Evolutionary conservation across 73 alveolate species (phyloP), one percentile per base, ranked within the genome.

Genomic region (Stentor coeruleus): DNA sequence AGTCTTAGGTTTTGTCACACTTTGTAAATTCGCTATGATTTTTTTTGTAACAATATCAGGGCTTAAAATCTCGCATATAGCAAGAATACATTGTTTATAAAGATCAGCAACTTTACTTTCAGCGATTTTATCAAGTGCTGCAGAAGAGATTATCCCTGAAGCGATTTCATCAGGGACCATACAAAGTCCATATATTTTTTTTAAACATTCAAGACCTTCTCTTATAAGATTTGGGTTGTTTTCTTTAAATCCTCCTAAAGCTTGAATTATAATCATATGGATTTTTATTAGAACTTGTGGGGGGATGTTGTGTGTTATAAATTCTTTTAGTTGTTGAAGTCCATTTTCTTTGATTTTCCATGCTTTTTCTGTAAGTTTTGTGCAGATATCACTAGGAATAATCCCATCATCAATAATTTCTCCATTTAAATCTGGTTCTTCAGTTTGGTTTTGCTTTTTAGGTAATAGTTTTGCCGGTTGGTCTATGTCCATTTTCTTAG

Each of bases 231-330:
- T 95, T 42, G 93, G 66, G 86, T 95, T 95, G 26, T 94, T 84
- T 86, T 95, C 99, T 87, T 95, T 95, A 84, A 86, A 95, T 60
- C 91, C 97, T 86, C 91, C 91, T 81, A 89, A 80, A 84, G 31
- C 84, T 80, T 39, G 15, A 14, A 1, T 37, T 31, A 40, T 6
- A 75, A 37, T 39, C 39, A 0, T 3, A 37, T 39, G 38, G 6
- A 75, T 15, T 2, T 40, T 38, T 30, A 2, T 75, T 37, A 2
- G 14, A 26, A 37, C n/a, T 39, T 2, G 38, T 15, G 15, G 77
- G 80, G 0, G n/a, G 1, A 37, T 0, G 74, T 6, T n/a, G 15
- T 1, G n/a, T 75, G 33, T 0, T 1, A 2, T 33, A 20, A 30
- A 36, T n/a, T 31, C 38, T 2, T 75, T 31, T 26, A 75, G 59